These are phyloP conservation scores for Vinca major DNA, from an alignment of 305 asterid species.

Conservation along the genomic window DNA sequence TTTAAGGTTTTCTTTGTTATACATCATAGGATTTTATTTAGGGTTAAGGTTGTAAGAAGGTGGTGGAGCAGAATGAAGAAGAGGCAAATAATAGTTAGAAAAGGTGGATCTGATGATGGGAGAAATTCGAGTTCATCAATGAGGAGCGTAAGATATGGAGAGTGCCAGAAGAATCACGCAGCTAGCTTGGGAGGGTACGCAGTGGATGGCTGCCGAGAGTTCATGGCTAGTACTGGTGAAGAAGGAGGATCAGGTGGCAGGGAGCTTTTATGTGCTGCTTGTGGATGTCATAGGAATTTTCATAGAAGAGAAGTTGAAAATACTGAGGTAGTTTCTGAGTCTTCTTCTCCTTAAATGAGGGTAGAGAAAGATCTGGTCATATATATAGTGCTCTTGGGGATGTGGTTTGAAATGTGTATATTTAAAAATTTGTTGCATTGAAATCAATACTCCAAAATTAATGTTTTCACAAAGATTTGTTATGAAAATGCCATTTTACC, in stretches of 20 bases:
- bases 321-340: slow-evolving; percentile 42
- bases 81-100: slow-evolving; percentile 48
- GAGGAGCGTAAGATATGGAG: slow-evolving; percentile 47
- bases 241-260: slow-evolving; percentile 37
- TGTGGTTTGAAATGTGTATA: background rate
- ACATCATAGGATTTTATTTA: background rate
- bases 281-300: slow-evolving; percentile 89
- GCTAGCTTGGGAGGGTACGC: slow-evolving; percentile 77
- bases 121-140: slow-evolving; percentile 9
- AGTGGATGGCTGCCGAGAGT: slow-evolving; percentile 88
- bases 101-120: slow-evolving; percentile 17
- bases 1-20: background rate
- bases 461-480: background rate
- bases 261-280: slow-evolving; percentile 70
- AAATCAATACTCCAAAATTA: background rate
- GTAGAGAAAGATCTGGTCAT: background rate
- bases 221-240: slow-evolving; percentile 78
- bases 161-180: slow-evolving; percentile 89
- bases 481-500: background rate
- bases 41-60: too few species aligned
- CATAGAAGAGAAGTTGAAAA: slow-evolving; percentile 56
- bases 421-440: too few species aligned
- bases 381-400: background rate
- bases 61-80: slow-evolving; percentile 38
- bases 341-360: slow-evolving; percentile 16